These are phyloP conservation scores for Trichoderma koningii DNA, from an alignment of 2,329 filamentous ascomycete genomes.

Conservation along the genomic window DNA sequence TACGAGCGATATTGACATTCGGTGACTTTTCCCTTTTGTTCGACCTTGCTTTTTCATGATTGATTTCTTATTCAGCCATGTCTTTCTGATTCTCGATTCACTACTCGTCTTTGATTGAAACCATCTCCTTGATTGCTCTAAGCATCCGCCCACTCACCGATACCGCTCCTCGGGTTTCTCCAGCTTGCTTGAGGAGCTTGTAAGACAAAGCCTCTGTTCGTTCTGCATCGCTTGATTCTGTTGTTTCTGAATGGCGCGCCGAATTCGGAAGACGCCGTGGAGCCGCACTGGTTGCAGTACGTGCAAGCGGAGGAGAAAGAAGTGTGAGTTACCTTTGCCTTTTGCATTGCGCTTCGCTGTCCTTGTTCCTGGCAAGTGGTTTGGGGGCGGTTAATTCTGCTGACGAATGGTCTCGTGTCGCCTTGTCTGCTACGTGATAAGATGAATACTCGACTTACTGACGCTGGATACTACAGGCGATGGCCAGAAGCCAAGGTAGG, in stretches of 20 bases:
- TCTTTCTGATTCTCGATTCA: background rate
- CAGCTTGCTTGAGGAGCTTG: conserved; percentile 5
- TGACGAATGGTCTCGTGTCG: background rate
- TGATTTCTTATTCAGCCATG: background rate
- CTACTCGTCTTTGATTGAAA: background rate
- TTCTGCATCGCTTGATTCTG: background rate
- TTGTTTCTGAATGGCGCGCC: conserved; percentile 11
- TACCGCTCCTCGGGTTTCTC: background rate
- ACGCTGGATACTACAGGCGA: conserved; percentile 9
- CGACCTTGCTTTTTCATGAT: background rate
- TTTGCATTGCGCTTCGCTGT: background rate
- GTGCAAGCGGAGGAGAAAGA: conserved; percentile 25
- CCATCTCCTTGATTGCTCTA: background rate
- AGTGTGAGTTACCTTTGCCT: conserved; percentile 11
- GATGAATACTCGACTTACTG: background rate
- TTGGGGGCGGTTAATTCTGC: background rate
- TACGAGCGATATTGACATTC: conserved; percentile 1
- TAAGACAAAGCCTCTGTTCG: background rate
- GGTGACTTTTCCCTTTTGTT: background rate
- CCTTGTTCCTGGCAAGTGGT: background rate
- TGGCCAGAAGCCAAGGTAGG: conserved; percentile 24
- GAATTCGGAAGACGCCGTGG: conserved; percentile 25
- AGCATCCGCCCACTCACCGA: no score
- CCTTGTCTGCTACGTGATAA: background rate
- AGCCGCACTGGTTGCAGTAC: conserved; percentile 25